Percentiles rank a stretch among this genome's conserved stretches.
Evolutionary conservation across 2,329 filamentous ascomycete genomes (phyloP).

Genomic region (Aspergillus puulaauensis): DNA sequence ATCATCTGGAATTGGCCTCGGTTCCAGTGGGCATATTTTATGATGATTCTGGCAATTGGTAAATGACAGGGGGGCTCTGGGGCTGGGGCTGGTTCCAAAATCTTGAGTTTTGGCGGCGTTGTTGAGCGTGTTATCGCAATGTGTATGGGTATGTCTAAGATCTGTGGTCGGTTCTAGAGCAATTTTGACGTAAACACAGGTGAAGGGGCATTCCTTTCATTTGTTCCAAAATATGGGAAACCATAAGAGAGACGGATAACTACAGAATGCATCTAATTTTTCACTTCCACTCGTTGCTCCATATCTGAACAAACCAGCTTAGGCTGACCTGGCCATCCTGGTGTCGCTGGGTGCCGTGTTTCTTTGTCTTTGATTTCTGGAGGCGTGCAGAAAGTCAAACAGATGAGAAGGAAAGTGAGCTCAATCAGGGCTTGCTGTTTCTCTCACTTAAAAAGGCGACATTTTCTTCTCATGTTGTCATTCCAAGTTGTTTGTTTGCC

Average conservation of each 20-base stretch:
- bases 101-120: neutral
- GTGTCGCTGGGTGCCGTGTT: neutral
- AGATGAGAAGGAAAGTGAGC: neutral
- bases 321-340: neutral
- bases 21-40: neutral
- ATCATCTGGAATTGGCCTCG: neutral
- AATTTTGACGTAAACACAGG: neutral
- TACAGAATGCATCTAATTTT: neutral
- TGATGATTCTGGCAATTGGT: neutral
- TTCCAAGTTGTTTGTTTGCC: neutral
- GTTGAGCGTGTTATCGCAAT: neutral
- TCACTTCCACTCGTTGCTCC: neutral
- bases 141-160: neutral
- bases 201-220: neutral
- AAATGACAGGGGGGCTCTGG: neutral
- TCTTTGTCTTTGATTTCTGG: neutral
- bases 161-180: neutral
- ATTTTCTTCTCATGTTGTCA: neutral
- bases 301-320: neutral
- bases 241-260: neutral
- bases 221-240: neutral
- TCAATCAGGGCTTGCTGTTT: neutral
- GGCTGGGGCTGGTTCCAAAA: neutral
- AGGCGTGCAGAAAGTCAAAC: neutral
- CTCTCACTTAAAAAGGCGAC: neutral